phyloP scores from a whole-genome alignment of 192 early-diverging fungal genomes.

The Paraglomus occultum region DNA sequence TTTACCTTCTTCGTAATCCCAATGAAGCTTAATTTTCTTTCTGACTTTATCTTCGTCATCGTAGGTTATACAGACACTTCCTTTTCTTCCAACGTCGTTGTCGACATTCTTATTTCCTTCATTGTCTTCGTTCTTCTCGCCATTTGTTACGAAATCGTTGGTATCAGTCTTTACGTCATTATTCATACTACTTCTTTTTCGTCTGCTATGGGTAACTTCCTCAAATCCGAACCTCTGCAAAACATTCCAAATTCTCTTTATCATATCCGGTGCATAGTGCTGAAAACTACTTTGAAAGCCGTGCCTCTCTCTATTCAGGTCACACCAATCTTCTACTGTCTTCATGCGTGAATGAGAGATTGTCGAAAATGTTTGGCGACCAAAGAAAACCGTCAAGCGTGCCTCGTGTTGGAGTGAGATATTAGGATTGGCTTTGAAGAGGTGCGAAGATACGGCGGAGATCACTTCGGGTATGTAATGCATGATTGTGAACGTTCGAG shows the following conservation, averaged over 20 bases:
- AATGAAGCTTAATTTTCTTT: conserved; percentile 23
- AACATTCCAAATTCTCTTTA: background rate
- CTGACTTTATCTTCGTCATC: background rate
- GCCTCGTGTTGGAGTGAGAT: background rate
- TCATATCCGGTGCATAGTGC: conserved; percentile 8
- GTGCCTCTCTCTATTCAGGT: background rate
- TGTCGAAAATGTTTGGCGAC: background rate
- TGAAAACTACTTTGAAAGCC: background rate
- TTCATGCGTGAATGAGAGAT: background rate
- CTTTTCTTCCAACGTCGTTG: background rate
- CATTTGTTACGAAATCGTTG: no score
- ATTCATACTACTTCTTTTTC: no score
- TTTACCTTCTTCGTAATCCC: background rate
- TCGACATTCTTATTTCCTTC: background rate
- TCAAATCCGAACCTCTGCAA: conserved; percentile 10
- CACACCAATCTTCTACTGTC: background rate
- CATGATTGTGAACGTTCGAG: no score
- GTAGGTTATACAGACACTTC: conserved; percentile 13
- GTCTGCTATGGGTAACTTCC: background rate
- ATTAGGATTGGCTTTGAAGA: conserved; percentile 10
- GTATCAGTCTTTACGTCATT: no score
- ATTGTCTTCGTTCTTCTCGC: no score
- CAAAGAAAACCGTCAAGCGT: conserved; percentile 16
- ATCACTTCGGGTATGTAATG: no score
- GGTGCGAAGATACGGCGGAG: background rate